Evolutionary conservation across 306 rosid genomes (phyloP), one percentile per base, ranked within the genome.

Genomic region (Vigna mungo): DNA sequence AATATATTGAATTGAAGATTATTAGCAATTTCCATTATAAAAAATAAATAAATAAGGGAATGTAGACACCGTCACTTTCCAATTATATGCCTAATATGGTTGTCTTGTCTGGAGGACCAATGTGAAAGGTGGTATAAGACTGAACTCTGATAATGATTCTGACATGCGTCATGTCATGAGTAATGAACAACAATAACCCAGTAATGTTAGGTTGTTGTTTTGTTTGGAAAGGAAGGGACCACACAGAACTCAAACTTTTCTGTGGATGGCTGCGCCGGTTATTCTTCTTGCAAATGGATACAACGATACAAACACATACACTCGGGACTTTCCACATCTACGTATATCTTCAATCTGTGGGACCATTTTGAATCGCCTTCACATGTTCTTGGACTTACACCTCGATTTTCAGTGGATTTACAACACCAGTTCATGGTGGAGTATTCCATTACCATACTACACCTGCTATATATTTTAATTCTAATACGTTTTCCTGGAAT

Each of bases 161-260:
- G 10, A 27, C 11, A 59, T 30, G n/a, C 25, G 37, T 56, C 7
- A 56, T 17, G 13, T 54, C 16, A 44, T 44, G 49, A 10, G 49
- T 44, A 44, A 21, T 58, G 3, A 58, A 10, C 34, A 4, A 21
- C 3, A 25, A 10, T 14, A 11, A 21, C 7, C 27, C 61, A 4
- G 61, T 55, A 10, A 55, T 27, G 68, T 3, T 3, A 27, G 12
- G 68, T 32, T 32, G 68, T 32, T 32, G 68, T 60, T 60, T 30
- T 60, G 43, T 60, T 60, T 15, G 66, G 20, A 60, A 30, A 60
- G 43, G 43, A 60, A 30, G 10, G 66, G 43, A 15, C 41, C 65
- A 30, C 37, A 12, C 11, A 2, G 64, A 58, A 58, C 64, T 23
- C 41, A 59, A 59, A 27, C 41, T 25, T 59, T 25, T 59, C 18